phyloP scores from a whole-genome alignment of 2,329 filamentous ascomycete genomes.

The Colletotrichum truncatum region DNA sequence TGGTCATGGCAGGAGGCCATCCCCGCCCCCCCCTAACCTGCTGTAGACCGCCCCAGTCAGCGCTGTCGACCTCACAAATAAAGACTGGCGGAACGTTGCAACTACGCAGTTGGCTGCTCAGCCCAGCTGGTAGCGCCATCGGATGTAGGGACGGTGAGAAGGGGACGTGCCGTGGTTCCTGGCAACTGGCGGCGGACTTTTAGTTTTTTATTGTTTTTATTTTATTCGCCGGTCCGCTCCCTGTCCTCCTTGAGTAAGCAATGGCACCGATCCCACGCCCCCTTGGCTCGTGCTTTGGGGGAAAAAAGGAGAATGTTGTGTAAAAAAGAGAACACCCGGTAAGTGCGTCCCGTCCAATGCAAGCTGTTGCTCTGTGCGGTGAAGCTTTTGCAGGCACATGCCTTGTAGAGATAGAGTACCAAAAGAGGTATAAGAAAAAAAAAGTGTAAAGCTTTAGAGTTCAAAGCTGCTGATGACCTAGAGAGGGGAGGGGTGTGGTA shows the following conservation, averaged over 20 bases:
- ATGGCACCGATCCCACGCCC: not conserved
- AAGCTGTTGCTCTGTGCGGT: conserved; percentile 20
- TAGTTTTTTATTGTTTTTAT: not conserved
- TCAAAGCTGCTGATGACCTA: not conserved
- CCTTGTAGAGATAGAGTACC: no score
- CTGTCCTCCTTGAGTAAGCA: not conserved
- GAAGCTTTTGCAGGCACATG: not conserved
- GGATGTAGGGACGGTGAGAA: conserved; percentile 17
- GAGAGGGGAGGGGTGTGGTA: no score
- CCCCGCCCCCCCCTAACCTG: no score
- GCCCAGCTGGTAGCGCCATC: not conserved
- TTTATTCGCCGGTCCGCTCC: not conserved
- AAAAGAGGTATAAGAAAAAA: not conserved
- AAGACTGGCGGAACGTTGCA: no score
- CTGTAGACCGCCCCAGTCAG: no score
- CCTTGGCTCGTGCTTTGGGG: not conserved
- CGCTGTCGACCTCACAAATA: no score
- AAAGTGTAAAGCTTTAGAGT: not conserved
- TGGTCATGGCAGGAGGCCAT: no score
- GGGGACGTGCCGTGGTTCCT: not conserved
- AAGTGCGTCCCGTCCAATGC: conserved; percentile 16
- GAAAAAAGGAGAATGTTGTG: not conserved
- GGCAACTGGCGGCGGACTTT: no score
- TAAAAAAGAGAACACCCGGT: conserved; percentile 10
- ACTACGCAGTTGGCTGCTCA: no score